A percentile compares a stretch with the other conserved stretches of the same genome.
Evolutionary conservation across 2,329 filamentous ascomycete genomes (phyloP).

Genomic region (Penicillium sp.): DNA sequence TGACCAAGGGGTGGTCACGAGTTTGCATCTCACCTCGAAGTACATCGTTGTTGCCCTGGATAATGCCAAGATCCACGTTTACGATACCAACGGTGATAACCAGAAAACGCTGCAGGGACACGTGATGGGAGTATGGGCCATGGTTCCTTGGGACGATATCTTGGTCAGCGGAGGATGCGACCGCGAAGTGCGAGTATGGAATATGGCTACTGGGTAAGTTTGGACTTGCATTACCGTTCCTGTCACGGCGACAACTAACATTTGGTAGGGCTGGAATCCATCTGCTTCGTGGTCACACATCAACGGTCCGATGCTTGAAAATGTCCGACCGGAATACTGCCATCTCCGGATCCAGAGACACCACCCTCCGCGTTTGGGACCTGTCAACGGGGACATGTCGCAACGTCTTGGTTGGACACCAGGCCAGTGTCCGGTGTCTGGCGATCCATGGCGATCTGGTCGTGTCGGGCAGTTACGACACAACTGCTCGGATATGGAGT

Average conservation of each 20-base stretch:
- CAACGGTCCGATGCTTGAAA: conserved; percentile 92
- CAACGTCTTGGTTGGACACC: conserved; percentile 88
- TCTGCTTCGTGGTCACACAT: conserved; percentile 88
- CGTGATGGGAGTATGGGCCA: conserved; percentile 99
- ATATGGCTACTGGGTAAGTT: conserved; percentile 79
- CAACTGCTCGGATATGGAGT: conserved; percentile 94
- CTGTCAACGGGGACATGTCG: conserved; percentile 80
- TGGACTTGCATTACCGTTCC: neutral
- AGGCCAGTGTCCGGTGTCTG: conserved; percentile 89
- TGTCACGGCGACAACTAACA: neutral
- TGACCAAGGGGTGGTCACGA: conserved; percentile 94
- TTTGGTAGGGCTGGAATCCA: conserved; percentile 63
- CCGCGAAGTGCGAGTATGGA: conserved; percentile 93
- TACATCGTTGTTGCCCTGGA: conserved; percentile 97
- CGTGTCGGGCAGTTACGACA: conserved; percentile 98
- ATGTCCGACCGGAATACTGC: conserved; percentile 94
- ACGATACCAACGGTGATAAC: conserved; percentile 83
- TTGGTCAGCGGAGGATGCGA: conserved; percentile 96
- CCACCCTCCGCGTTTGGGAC: conserved; percentile 92
- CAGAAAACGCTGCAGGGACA: conserved; percentile 89
- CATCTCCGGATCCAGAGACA: conserved; percentile 94
- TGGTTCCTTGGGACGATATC: conserved; percentile 96
- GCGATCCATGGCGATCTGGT: conserved; percentile 96
- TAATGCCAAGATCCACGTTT: conserved; percentile 98
- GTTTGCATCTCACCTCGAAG: conserved; percentile 84